Base-by-base conservation (phyloP, 768 basidiomycete genomes). In the Mycena amicta region DNA sequence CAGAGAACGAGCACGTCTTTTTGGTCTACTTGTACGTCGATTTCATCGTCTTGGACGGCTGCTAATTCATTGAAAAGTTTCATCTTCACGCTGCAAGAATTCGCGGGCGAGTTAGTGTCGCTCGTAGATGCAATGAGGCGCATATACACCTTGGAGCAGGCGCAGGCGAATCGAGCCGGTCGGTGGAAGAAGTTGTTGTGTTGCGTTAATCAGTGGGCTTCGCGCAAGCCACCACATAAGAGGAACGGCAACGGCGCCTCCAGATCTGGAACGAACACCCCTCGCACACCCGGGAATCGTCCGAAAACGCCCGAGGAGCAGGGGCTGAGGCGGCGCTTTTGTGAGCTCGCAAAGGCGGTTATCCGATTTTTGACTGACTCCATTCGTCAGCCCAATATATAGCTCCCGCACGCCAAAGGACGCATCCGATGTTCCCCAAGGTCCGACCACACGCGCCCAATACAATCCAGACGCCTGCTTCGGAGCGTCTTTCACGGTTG, bases 41-140 rank as follows among this genome's bases (percentile, higher is more conserved):
- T 70, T 72, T 95, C 22, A 88, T 95, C 0, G 95, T 95, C 68
- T 96, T 95, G 95, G 95, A 60, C 70, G 93, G 78, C 23, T n/a
- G 50, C 20, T 12, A 5, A 50, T 53, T 22, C 6, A 26, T 45
- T 12, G 18, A 27, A 28, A 50, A 97, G 95, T 77, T 98, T 96
- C 74, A 90, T 97, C 62, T 99, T 98, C 73, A 96, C 94, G 0
- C 71, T 98, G 43, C 94, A 99, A 73, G 97, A 98, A 69, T 98
- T 98, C 69, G 84, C 92, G 6, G 79, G 83, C 57, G 96, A 98
- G 71, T 72, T 96, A 51, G 78, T 89, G 29, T 86, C 85, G 20
- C 83, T 98, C 12, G 82, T 92, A 0, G 92, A 95, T 68, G 88
- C 92, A 6, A 91, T 98, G 80, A 80, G 86, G 51, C 80, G 88